Percentiles rank a stretch among this genome's conserved stretches.
phyloP scores from a whole-genome alignment of 768 basidiomycete species.

The Pisolithus orientalis region DNA sequence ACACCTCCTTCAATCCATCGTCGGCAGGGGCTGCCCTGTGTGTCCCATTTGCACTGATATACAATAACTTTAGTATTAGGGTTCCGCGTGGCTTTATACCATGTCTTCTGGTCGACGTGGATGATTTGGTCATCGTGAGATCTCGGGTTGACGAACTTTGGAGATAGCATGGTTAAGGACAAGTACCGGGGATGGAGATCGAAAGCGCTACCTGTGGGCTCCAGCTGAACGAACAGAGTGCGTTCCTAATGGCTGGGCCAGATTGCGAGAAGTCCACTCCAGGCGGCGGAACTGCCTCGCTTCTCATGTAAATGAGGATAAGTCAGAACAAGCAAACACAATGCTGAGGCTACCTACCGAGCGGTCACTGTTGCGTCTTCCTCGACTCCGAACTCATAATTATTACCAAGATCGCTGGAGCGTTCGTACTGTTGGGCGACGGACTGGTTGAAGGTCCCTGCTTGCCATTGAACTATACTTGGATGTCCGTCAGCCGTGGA shows the following conservation, averaged over 20 bases:
- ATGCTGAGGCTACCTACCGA: neutral
- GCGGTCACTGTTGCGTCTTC: neutral
- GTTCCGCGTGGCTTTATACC: neutral
- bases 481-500: neutral
- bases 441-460: neutral
- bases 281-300: neutral
- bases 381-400: neutral
- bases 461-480: neutral
- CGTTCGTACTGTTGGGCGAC: neutral
- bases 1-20: constrained; percentile 2
- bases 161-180: neutral
- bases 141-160: neutral
- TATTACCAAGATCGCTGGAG: neutral
- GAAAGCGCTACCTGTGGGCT: neutral
- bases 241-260: neutral
- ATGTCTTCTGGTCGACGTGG: neutral
- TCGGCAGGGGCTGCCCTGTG: neutral
- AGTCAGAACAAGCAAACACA: neutral
- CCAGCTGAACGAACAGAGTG: neutral
- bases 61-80: neutral
- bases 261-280: neutral
- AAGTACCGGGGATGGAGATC: neutral
- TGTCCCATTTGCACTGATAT: constrained; percentile 1
- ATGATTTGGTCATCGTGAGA: neutral
- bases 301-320: neutral